Evolutionary conservation across 306 rosid genomes (phyloP), one percentile per base, ranked within the genome.

Genomic region (Gastrolobium villosum): DNA sequence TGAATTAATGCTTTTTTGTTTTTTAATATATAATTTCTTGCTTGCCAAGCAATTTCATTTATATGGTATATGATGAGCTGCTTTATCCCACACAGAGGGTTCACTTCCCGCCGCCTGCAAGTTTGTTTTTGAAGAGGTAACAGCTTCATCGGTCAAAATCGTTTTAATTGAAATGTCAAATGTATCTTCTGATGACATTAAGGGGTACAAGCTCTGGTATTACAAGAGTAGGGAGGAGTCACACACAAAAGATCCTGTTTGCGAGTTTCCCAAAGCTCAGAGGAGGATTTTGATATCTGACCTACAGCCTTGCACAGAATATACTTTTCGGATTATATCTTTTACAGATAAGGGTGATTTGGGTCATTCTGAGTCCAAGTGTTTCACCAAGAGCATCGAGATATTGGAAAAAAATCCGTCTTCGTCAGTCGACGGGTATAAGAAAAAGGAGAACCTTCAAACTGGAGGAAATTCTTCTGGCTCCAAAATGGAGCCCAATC

Each of bases 31-130:
- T n/a, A 2, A 40, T 11, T 62, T 77, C 60, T 72, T 81, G 44
- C 81, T 64, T 60, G 65, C 53, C 43, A 52, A 46, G 39, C 14
- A 37, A 65, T 76, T 78, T 83, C 73, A 46, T 55, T 67, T 60
- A 31, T 35, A 7, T 72, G 72, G 49, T 63, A 46, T 84, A 34
- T 76, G 67, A 65, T 56, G 80, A 73, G 31, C 63, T 74, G 69
- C 63, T 78, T 64, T 34, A 52, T 48, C 65, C 54, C 20, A 63
- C 97, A 63, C 97, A 96, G 99, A 93, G 86, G 99, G 89, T 75
- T 96, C 99, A 5, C 97, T 96, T 82, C 99, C 99, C 55, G 93
- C 99, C 57, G 99, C 99, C 62, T 96, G 99, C 96, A 96, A 93
- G 89, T 93, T 91, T 87, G 79, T 96, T 79, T 96, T 93, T 79